Percentiles rank a stretch among this genome's conserved stretches.
Evolutionary conservation across 106 monocot genomes (phyloP).

Genomic region (Acorus gramineus): DNA sequence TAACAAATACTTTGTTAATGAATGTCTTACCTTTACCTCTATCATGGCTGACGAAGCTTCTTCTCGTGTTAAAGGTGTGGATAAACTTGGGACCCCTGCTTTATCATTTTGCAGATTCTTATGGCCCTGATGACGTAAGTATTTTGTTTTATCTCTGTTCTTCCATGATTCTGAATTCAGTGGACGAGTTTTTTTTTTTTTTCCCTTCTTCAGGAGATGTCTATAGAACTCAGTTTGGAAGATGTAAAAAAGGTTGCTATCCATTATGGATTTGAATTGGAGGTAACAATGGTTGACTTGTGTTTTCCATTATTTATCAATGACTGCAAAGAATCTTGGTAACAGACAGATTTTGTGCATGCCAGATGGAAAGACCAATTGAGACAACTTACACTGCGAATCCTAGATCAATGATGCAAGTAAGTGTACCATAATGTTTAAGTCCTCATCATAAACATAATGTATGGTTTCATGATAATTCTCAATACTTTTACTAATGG

Average conservation of each 20-base stretch:
- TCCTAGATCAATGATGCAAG: conserved; percentile 94
- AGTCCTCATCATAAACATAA: neutral
- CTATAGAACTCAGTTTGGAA: conserved; percentile 90
- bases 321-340: too few species aligned
- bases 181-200: too few species aligned
- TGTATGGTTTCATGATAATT: too few species aligned
- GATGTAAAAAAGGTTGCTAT: conserved; percentile 78
- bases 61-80: conserved; percentile 53
- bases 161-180: neutral
- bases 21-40: too few species aligned
- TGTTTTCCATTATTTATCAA: neutral
- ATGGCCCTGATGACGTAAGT: conserved; percentile 68
- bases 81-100: conserved; percentile 91
- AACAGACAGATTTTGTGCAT: neutral
- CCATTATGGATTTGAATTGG: conserved; percentile 76
- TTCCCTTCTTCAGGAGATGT: conserved; percentile 57
- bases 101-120: conserved; percentile 94
- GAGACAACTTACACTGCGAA: conserved; percentile 87
- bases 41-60: neutral
- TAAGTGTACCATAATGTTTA: conserved; percentile 19
- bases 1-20: too few species aligned
- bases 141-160: neutral
- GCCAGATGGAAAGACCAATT: conserved; percentile 69
- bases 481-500: too few species aligned
- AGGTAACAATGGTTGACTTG: conserved; percentile 35